phyloP scores from a whole-genome alignment of 768 basidiomycete genomes.

The Boletus vinaceobasis region DNA sequence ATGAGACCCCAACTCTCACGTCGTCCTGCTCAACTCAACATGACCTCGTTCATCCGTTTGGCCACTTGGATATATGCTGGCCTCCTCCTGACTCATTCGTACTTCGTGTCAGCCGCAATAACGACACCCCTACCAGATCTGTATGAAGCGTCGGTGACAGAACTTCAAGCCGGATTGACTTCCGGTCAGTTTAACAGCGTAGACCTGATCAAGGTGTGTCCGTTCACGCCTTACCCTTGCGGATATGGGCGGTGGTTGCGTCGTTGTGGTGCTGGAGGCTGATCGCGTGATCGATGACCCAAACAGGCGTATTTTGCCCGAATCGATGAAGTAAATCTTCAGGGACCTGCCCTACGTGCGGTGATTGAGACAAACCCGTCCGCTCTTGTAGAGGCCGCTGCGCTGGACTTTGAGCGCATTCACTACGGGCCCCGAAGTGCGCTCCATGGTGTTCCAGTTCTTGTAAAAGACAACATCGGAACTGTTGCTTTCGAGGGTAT shows the following conservation, averaged over 20 bases:
- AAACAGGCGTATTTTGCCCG: conserved; percentile 40
- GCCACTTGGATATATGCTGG: conserved; percentile 7
- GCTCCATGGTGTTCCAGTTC: conserved; percentile 39
- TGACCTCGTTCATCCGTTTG: conserved; percentile 3
- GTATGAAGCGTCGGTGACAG: conserved; percentile 38
- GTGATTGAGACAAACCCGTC: conserved; percentile 39
- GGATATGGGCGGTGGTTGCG: neutral
- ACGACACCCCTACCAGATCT: conserved; percentile 35
- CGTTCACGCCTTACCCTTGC: neutral
- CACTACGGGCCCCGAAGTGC: conserved; percentile 26
- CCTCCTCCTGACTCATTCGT: conserved; percentile 2
- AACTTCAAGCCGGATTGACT: conserved; percentile 38
- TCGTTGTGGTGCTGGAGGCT: neutral
- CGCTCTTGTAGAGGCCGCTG: conserved; percentile 34
- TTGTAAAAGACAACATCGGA: conserved; percentile 35
- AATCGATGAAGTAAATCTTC: conserved; percentile 42
- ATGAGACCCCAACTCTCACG: neutral
- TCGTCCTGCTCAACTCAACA: neutral
- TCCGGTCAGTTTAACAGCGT: conserved; percentile 38
- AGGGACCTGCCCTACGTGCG: conserved; percentile 37
- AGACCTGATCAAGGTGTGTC: conserved; percentile 37
- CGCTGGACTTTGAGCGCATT: conserved; percentile 33
- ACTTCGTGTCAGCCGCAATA: conserved; percentile 8
- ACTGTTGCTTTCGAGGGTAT: conserved; percentile 31
- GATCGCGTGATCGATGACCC: neutral